phyloP scores from a whole-genome alignment of 306 rosid species.

The Urtica urens region DNA sequence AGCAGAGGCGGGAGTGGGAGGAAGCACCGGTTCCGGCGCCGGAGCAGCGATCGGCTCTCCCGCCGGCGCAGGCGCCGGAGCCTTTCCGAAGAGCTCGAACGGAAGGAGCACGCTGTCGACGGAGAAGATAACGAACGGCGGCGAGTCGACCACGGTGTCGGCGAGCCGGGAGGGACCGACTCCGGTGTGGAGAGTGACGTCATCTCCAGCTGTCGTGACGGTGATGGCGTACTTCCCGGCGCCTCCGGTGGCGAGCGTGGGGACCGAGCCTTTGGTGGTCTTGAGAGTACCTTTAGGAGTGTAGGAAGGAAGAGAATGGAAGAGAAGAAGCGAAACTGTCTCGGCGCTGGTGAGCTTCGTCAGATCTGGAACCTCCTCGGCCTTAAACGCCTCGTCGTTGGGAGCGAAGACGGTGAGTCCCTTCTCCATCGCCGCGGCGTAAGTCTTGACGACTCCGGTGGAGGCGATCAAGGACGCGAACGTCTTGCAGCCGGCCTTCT shows the following conservation, averaged over 20 bases:
- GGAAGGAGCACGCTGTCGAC: constrained; percentile 74
- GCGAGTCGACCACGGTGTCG: constrained; percentile 53
- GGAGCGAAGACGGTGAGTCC: constrained; percentile 86
- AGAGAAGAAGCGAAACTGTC: constrained; percentile 51
- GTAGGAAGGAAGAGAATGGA: constrained; percentile 52
- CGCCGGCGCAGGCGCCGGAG: constrained; percentile 76
- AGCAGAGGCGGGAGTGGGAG: constrained; percentile 36
- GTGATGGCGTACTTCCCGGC: constrained; percentile 65
- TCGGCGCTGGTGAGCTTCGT: constrained; percentile 77
- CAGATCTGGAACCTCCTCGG: constrained; percentile 63
- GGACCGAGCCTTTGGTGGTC: constrained; percentile 39
- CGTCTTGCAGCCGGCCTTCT: constrained; percentile 67
- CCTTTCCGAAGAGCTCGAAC: constrained; percentile 41
- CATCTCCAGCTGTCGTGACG: constrained; percentile 44
- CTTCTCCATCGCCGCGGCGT: constrained; percentile 36
- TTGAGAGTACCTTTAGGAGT: constrained; percentile 64
- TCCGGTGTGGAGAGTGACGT: constrained; percentile 74
- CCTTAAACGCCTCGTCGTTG: constrained; percentile 78
- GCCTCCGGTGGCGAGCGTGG: constrained; percentile 57
- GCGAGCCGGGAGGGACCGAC: constrained; percentile 64
- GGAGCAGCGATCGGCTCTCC: constrained; percentile 38
- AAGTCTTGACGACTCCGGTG: constrained; percentile 63
- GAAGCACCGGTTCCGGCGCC: constrained; percentile 33
- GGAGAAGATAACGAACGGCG: constrained; percentile 55
- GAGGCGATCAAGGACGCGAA: constrained; percentile 45